Conservation (phyloP, 805 yeast species). For the Naumovozyma baii region DNA sequence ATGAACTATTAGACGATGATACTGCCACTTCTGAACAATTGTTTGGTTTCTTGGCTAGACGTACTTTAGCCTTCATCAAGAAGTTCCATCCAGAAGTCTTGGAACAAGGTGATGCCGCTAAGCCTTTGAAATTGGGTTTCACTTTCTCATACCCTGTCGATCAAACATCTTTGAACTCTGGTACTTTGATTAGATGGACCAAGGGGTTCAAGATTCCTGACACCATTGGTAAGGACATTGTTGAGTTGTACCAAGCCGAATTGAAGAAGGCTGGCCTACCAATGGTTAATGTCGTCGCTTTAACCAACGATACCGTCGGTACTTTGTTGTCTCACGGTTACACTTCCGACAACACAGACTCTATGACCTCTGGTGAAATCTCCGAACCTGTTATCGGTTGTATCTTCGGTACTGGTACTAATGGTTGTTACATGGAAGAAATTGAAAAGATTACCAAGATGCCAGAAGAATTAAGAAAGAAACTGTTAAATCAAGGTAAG, state of each 20-base stretch:
- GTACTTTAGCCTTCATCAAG: constrained; percentile 53
- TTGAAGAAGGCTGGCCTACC: constrained; percentile 50
- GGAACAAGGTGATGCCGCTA: constrained; percentile 21
- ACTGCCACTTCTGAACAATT: constrained; percentile 47
- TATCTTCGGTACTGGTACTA: constrained; percentile 95
- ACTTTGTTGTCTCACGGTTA: constrained; percentile 84
- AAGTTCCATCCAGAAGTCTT: constrained; percentile 47
- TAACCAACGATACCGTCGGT: constrained; percentile 95
- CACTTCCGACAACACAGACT: constrained; percentile 41
- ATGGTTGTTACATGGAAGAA: constrained; percentile 86
- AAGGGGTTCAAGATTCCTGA: constrained; percentile 86
- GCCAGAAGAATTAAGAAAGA: constrained; percentile 35
- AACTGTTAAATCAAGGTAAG: constrained; percentile 35
- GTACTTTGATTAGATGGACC: constrained; percentile 88
- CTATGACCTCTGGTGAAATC: constrained; percentile 45
- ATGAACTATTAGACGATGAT: constrained; percentile 55
- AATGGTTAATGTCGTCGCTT: constrained; percentile 61
- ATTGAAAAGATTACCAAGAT: constrained; percentile 65
- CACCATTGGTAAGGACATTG: constrained; percentile 78
- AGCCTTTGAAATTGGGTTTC: constrained; percentile 66
- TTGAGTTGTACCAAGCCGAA: constrained; percentile 57
- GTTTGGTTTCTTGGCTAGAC: constrained; percentile 64
- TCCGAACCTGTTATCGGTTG: constrained; percentile 79
- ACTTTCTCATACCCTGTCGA: constrained; percentile 91
- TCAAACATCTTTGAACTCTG: constrained; percentile 71